Percentiles rank a stretch among this genome's conserved stretches.
Evolutionary conservation across 2,329 filamentous ascomycete genomes (phyloP).

Genomic region (Neospermospora avenae): DNA sequence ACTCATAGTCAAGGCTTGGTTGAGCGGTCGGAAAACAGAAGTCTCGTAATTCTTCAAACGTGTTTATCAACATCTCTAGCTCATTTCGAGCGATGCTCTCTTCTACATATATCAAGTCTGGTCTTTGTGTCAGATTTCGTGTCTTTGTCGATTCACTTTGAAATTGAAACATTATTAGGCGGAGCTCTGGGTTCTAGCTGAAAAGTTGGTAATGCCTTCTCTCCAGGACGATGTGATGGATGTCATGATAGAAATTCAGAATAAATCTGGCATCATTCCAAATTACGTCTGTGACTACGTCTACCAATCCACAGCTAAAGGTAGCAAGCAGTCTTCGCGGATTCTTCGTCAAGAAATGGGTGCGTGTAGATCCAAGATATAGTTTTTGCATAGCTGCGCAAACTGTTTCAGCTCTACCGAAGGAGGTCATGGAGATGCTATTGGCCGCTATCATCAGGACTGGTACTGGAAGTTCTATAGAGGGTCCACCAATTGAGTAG

Average conservation of each 20-base stretch:
- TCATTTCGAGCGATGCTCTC: no score
- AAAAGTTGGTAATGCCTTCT: constrained; percentile 5
- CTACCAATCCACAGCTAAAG: background rate
- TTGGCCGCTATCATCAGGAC: no score
- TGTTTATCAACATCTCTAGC: no score
- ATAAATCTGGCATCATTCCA: background rate
- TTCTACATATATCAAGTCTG: background rate
- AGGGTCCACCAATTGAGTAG: no score
- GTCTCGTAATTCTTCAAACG: background rate
- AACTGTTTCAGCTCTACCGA: no score
- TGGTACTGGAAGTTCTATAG: no score
- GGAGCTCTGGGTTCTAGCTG: constrained; percentile 12
- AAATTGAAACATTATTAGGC: background rate
- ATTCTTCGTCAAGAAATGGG: background rate
- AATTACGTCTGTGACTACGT: background rate
- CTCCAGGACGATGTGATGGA: constrained; percentile 15
- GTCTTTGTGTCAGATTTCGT: no score
- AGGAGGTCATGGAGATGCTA: no score
- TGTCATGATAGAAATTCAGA: background rate
- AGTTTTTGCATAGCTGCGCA: no score
- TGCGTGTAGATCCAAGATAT: no score
- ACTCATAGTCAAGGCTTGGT: background rate
- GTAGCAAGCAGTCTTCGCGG: background rate
- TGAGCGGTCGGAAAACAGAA: background rate
- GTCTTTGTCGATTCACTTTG: no score